Evolutionary conservation across 345 rosid species (phyloP).

Genomic region (Toxicodendron radicans): DNA sequence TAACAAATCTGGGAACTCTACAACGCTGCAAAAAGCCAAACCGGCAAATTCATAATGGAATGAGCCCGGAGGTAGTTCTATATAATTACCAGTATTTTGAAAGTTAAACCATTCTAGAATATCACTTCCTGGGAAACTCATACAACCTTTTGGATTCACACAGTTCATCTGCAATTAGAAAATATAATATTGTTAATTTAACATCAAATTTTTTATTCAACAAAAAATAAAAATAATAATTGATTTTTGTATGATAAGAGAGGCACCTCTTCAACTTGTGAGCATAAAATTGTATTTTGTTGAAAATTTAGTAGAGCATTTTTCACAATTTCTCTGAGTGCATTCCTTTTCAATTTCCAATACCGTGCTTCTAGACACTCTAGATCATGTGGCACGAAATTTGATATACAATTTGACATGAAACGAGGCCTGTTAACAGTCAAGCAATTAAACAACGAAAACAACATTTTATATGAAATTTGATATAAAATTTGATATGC

Average conservation of each 20-base stretch:
- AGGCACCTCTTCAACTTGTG: neutral
- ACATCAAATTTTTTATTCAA: neutral
- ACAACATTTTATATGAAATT: too few relatives aligned
- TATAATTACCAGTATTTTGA: neutral
- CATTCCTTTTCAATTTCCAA: neutral
- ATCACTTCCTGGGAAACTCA: neutral
- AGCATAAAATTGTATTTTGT: neutral
- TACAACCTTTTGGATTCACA: neutral
- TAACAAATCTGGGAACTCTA: constrained; percentile 9
- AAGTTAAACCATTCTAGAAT: neutral
- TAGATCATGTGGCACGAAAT: too few relatives aligned
- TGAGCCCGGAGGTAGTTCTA: neutral
- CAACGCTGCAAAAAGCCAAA: neutral
- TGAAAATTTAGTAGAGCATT: neutral
- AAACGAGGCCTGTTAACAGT: too few relatives aligned
- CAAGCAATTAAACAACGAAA: too few relatives aligned
- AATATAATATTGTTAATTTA: neutral
- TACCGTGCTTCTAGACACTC: too few relatives aligned
- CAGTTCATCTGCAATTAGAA: neutral
- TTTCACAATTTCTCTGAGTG: neutral
- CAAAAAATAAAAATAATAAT: too few relatives aligned
- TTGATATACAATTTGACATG: too few relatives aligned
- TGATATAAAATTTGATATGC: too few relatives aligned
- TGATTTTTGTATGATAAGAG: neutral
- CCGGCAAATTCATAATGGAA: neutral